phyloP scores from a whole-genome alignment of 768 basidiomycete species.

The Leccinum imitatum region DNA sequence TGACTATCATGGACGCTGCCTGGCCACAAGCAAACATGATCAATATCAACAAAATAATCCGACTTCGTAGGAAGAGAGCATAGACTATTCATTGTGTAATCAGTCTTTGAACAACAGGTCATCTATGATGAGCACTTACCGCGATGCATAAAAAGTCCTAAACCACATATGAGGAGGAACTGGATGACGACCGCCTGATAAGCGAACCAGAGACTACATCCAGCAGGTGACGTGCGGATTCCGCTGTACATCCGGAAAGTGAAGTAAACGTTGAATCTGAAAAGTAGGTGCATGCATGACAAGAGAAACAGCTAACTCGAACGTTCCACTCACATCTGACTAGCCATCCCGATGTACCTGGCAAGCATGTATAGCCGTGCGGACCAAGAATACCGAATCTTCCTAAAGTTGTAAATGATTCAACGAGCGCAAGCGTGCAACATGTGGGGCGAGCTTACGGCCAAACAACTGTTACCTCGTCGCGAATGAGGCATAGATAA shows the following conservation, averaged over 20 bases:
- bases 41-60: constrained; percentile 11
- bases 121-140: constrained; percentile 10
- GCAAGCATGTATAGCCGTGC: constrained; percentile 11
- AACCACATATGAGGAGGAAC: constrained; percentile 11
- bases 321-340: constrained; percentile 20
- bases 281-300: no score
- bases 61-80: constrained; percentile 14
- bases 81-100: constrained; percentile 15
- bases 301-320: no score
- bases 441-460: constrained; percentile 15
- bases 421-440: neutral
- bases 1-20: neutral
- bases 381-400: constrained; percentile 5
- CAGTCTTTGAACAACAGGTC: neutral
- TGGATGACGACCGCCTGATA: constrained; percentile 20
- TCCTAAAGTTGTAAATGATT: constrained; percentile 4
- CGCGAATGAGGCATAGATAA: constrained; percentile 8
- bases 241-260: constrained; percentile 19
- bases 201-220: constrained; percentile 18
- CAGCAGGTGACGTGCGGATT: neutral
- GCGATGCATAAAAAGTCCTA: constrained; percentile 17
- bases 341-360: constrained; percentile 16
- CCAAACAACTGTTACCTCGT: constrained; percentile 22
- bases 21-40: neutral
- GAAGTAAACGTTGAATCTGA: neutral